phyloP scores from a whole-genome alignment of 345 rosid species.

The Gossypium stocksii region DNA sequence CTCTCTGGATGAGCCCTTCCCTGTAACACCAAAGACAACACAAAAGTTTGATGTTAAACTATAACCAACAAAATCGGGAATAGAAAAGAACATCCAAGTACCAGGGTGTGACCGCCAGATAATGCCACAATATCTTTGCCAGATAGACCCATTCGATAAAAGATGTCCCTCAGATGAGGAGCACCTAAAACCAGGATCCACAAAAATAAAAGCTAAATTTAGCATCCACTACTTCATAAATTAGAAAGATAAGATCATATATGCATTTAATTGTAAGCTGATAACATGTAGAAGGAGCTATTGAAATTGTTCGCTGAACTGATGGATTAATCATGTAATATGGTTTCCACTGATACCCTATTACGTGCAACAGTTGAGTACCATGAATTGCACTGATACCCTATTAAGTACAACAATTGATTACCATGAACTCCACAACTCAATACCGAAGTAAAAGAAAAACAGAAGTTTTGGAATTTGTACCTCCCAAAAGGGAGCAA shows the following conservation, averaged over 20 bases:
- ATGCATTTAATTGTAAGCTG: neutral
- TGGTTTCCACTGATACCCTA: constrained; percentile 3
- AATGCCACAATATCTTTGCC: constrained; percentile 88
- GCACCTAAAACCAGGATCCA: constrained; percentile 41
- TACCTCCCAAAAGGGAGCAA: neutral
- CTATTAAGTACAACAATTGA: no score
- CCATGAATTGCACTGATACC: no score
- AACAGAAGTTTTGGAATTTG: neutral
- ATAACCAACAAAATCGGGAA: neutral
- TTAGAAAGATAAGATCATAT: neutral
- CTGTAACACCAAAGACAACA: constrained; percentile 32
- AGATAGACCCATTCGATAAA: constrained; percentile 82
- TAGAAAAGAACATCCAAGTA: constrained; percentile 17
- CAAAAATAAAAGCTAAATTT: neutral
- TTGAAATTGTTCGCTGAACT: neutral
- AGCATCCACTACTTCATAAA: neutral
- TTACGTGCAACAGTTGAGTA: neutral
- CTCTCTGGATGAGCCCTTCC: constrained; percentile 94
- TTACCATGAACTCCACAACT: neutral
- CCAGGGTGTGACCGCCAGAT: constrained; percentile 52
- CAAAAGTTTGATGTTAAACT: constrained; percentile 3
- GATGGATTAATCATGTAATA: neutral
- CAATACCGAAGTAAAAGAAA: neutral
- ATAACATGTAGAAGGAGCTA: neutral
- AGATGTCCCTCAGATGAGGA: constrained; percentile 71